Conservation (phyloP, 116 monocot species). For the Iris pallida region DNA sequence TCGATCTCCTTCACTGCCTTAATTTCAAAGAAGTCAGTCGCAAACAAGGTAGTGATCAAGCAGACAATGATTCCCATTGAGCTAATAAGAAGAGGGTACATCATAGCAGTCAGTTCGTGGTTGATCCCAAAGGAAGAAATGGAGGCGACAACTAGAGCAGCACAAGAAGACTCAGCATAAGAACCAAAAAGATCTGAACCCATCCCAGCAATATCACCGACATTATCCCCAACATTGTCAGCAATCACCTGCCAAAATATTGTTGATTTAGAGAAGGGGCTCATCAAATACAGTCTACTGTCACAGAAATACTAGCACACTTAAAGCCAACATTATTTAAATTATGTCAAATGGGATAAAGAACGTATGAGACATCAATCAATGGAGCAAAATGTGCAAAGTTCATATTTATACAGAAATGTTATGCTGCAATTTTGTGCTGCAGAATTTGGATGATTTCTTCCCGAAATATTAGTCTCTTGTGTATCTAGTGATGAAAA, state of each 20-base stretch:
- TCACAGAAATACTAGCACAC: too few species aligned
- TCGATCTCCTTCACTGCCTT: constrained; percentile 42
- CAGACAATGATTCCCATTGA: constrained; percentile 59
- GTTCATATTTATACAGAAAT: too few species aligned
- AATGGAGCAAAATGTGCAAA: too few species aligned
- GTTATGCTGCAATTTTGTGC: too few species aligned
- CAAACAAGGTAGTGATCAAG: constrained; percentile 47
- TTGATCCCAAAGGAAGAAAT: constrained; percentile 56
- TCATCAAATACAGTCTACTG: too few species aligned
- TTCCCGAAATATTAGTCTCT: too few species aligned
- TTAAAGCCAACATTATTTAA: too few species aligned
- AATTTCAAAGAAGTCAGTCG: constrained; percentile 46
- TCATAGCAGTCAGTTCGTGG: constrained; percentile 44
- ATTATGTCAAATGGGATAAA: too few species aligned
- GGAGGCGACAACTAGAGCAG: constrained; percentile 41
- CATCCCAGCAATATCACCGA: constrained; percentile 66
- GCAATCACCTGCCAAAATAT: constrained; percentile 34
- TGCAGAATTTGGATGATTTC: too few species aligned
- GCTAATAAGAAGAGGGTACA: constrained; percentile 47
- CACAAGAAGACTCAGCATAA: constrained; percentile 39
- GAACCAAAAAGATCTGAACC: constrained; percentile 53
- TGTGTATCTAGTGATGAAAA: too few species aligned
- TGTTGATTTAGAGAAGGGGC: neutral
- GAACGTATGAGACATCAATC: too few species aligned
- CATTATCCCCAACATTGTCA: constrained; percentile 39